Conservation (phyloP, 169 alveolate genomes). For the Eimeria maxima region DNA sequence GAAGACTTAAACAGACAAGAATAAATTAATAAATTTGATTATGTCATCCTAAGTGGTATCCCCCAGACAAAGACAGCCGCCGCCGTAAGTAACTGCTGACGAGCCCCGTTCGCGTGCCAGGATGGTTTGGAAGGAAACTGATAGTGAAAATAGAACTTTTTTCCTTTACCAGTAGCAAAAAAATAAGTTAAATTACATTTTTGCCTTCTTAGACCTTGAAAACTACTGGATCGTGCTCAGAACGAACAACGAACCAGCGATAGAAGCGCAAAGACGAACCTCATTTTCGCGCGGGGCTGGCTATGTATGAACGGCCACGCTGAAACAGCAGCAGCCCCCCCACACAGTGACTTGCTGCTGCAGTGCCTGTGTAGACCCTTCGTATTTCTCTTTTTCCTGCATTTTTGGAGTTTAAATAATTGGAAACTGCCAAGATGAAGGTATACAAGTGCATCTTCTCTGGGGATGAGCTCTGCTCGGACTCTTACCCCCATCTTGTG, state of each 20-base stretch:
- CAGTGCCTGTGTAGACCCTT: not conserved
- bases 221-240: not conserved
- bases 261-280: not conserved
- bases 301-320: not conserved
- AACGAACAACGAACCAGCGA: not conserved
- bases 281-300: conserved; percentile 15
- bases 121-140: not conserved
- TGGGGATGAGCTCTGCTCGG: conserved; percentile 96
- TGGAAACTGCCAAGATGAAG: conserved; percentile 75
- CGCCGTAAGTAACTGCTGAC: not conserved
- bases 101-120: not conserved
- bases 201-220: not conserved
- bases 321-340: conserved; percentile 11
- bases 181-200: no score
- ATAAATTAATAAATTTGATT: not conserved
- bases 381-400: not conserved
- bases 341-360: not conserved
- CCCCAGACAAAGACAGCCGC: not conserved
- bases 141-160: not conserved
- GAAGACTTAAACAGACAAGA: not conserved
- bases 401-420: not conserved
- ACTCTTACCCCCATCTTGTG: conserved; percentile 92
- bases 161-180: not conserved
- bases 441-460: conserved; percentile 94
- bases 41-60: not conserved